Percentiles rank a stretch among this genome's conserved stretches.
phyloP scores from a whole-genome alignment of 257 asterid species.

The Apocynum venetum region DNA sequence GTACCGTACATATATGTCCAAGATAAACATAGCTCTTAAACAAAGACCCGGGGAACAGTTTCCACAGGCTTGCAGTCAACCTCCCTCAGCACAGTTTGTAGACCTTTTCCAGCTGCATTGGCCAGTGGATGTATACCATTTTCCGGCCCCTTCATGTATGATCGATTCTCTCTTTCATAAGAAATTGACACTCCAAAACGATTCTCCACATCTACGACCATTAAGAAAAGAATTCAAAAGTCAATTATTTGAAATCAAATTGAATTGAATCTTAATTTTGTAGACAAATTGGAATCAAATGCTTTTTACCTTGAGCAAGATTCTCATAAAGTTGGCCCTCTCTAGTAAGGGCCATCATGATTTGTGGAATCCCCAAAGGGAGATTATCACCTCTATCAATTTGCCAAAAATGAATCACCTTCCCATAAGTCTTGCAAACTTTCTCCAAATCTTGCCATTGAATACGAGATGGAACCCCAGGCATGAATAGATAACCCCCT shows the following conservation, averaged over 20 bases:
- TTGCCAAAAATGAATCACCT: conserved; percentile 83
- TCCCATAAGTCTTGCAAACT: conserved; percentile 66
- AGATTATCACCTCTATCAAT: conserved; percentile 65
- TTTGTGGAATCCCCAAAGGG: conserved; percentile 78
- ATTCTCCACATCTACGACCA: conserved; percentile 46
- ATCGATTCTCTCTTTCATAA: conserved; percentile 58
- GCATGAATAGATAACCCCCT: conserved; percentile 83
- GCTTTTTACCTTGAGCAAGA: conserved; percentile 47
- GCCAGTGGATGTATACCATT: conserved; percentile 82
- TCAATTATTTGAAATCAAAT: no score
- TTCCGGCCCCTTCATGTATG: conserved; percentile 45
- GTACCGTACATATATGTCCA: no score
- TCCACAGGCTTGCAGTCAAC: conserved; percentile 50
- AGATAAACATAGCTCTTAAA: conserved; percentile 12
- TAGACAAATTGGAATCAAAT: no score
- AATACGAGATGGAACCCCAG: conserved; percentile 54
- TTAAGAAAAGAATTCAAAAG: no score
- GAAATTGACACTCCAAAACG: conserved; percentile 45
- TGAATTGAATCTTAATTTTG: no score
- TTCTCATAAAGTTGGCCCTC: conserved; percentile 70
- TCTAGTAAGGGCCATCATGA: conserved; percentile 87
- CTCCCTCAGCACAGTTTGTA: conserved; percentile 67
- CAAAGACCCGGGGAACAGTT: conserved; percentile 38
- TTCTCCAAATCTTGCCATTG: conserved; percentile 73
- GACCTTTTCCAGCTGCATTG: conserved; percentile 63